Evolutionary conservation across 164 flowering plant species (phyloP).

Genomic region (Umbellularia californica): DNA sequence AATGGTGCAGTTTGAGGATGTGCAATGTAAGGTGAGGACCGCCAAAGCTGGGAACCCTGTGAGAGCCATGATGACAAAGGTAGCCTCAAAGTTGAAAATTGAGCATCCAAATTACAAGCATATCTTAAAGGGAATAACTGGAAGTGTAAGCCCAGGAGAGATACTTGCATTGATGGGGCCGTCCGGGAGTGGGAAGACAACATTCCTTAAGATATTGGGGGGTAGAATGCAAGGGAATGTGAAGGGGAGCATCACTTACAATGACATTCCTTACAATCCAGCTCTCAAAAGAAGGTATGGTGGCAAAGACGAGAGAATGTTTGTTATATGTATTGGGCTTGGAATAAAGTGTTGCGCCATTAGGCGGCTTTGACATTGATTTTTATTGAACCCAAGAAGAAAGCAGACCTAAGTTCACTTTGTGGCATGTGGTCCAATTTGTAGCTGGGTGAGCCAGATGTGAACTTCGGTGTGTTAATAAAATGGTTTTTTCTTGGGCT

Average conservation of each 20-base stretch:
- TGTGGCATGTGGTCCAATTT: too few species aligned
- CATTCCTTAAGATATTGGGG: slow-evolving; percentile 71
- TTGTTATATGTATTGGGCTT: too few species aligned
- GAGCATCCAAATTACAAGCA: slow-evolving; percentile 65
- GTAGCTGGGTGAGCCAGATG: too few species aligned
- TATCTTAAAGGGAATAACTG: slow-evolving; percentile 81
- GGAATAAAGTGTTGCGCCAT: too few species aligned
- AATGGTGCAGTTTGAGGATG: slow-evolving; percentile 76
- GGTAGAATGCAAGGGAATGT: slow-evolving; percentile 81
- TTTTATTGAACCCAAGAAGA: too few species aligned
- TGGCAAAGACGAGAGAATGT: background rate
- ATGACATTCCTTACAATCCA: slow-evolving; percentile 67
- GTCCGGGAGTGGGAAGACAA: slow-evolving; percentile 98
- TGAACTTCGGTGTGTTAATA: too few species aligned
- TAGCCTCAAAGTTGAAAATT: slow-evolving; percentile 42
- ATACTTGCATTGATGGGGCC: slow-evolving; percentile 98
- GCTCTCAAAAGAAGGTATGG: slow-evolving; percentile 80
- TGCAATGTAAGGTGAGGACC: slow-evolving; percentile 60
- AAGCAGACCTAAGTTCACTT: too few species aligned
- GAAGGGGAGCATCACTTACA: slow-evolving; percentile 67
- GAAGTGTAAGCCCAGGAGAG: slow-evolving; percentile 86
- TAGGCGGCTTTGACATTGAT: too few species aligned
- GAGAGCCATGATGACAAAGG: slow-evolving; percentile 56
- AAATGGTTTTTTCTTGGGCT: too few species aligned
- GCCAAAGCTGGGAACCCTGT: slow-evolving; percentile 40